phyloP scores from a whole-genome alignment of 1,284 basidiomycete species.

The Gomphus bonarii region DNA sequence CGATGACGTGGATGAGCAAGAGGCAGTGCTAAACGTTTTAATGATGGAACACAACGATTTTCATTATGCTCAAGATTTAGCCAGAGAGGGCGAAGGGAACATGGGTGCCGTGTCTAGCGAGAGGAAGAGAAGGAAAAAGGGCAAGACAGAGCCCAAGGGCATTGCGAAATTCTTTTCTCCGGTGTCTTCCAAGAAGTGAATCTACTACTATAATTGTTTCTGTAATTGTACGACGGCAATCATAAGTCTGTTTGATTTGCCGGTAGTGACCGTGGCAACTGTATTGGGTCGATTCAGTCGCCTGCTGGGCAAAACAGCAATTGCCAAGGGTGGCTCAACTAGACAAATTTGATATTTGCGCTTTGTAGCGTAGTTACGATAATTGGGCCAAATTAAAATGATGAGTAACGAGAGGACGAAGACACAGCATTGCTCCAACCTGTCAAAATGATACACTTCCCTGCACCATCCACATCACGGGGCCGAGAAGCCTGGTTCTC shows the following conservation, averaged over 20 bases:
- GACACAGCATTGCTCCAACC: too few relatives aligned
- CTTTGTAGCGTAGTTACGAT: too few relatives aligned
- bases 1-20: slow-evolving; percentile 19
- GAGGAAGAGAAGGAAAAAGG: slow-evolving; percentile 35
- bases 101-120: slow-evolving; percentile 14
- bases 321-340: too few relatives aligned
- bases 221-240: not conserved
- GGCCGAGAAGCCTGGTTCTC: too few relatives aligned
- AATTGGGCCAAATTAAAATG: too few relatives aligned
- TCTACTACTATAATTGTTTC: not conserved
- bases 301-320: too few relatives aligned
- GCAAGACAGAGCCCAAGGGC: slow-evolving; percentile 33
- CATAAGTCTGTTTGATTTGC: not conserved
- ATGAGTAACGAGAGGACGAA: too few relatives aligned
- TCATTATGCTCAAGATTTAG: slow-evolving; percentile 74
- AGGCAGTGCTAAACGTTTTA: slow-evolving; percentile 34
- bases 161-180: slow-evolving; percentile 71
- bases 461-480: too few relatives aligned
- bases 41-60: slow-evolving; percentile 77
- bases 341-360: too few relatives aligned
- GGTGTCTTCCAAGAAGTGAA: slow-evolving; percentile 17
- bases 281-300: too few relatives aligned
- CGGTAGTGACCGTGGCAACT: too few relatives aligned
- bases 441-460: too few relatives aligned
- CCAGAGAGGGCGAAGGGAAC: slow-evolving; percentile 21